Percentiles rank a stretch among this genome's conserved stretches.
Conservation (phyloP, 2,329 filamentous ascomycete genomes). For the Penicillium sp. region DNA sequence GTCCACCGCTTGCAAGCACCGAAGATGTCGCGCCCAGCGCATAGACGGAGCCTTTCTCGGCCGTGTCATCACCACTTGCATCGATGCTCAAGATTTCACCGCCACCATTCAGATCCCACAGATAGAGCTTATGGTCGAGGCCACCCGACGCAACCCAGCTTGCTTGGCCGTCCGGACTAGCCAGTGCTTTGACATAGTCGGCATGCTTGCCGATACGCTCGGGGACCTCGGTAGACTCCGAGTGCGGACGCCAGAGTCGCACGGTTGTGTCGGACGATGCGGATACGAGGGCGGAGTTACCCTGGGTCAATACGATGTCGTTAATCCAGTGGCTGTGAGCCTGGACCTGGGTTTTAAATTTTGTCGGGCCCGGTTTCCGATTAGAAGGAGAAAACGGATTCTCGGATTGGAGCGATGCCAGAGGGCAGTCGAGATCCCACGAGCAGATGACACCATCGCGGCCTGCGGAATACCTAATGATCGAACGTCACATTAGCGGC, state of each 20-base stretch:
- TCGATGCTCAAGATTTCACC: constrained; percentile 87
- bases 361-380: constrained; percentile 43
- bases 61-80: constrained; percentile 67
- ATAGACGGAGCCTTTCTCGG: constrained; percentile 93
- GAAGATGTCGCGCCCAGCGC: constrained; percentile 76
- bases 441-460: constrained; percentile 94
- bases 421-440: constrained; percentile 68
- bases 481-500: constrained; percentile 20
- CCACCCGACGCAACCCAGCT: constrained; percentile 94
- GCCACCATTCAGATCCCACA: constrained; percentile 89
- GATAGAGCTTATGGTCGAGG: constrained; percentile 82
- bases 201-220: constrained; percentile 85
- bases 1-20: constrained; percentile 86
- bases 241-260: constrained; percentile 82
- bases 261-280: constrained; percentile 93
- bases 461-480: constrained; percentile 81
- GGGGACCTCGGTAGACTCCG: constrained; percentile 61
- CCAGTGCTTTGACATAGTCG: constrained; percentile 94
- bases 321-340: constrained; percentile 97
- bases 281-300: constrained; percentile 76
- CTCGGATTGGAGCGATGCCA: constrained; percentile 28
- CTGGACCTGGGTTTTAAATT: constrained; percentile 63
- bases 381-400: constrained; percentile 21
- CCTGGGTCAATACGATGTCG: constrained; percentile 77
- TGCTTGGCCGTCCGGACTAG: constrained; percentile 66